Evolutionary conservation across 257 asterid genomes (phyloP).

Genomic region (Lycium ferocissimum): DNA sequence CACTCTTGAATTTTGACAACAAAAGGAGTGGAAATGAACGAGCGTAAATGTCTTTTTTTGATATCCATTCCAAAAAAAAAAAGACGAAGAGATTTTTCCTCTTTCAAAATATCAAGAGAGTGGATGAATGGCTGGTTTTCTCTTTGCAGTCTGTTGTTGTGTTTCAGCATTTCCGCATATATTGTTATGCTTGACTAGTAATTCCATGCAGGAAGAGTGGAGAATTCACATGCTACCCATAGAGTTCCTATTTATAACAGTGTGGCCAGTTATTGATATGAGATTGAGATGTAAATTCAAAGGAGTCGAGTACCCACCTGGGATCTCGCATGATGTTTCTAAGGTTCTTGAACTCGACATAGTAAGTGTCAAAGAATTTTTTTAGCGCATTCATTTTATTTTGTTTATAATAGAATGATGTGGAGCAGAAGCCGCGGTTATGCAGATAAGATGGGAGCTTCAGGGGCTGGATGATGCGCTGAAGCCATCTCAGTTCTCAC

Average conservation of each 20-base stretch:
- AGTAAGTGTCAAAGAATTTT: slow-evolving; percentile 52
- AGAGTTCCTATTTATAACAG: slow-evolving; percentile 77
- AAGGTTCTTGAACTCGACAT: slow-evolving; percentile 89
- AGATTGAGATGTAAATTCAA: slow-evolving; percentile 72
- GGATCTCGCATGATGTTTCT: slow-evolving; percentile 65
- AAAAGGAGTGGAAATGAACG: not conserved
- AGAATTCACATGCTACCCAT: slow-evolving; percentile 93
- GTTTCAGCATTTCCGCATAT: not conserved
- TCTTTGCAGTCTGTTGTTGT: not conserved
- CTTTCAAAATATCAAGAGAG: not conserved
- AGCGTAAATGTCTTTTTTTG: not conserved
- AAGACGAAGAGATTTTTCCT: not conserved
- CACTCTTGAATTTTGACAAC: not conserved
- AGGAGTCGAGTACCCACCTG: slow-evolving; percentile 76
- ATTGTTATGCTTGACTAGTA: slow-evolving; percentile 22
- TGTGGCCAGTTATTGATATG: slow-evolving; percentile 81
- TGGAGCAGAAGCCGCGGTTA: not conserved
- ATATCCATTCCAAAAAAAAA: not conserved
- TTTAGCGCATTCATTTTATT: not conserved
- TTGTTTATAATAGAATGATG: not conserved
- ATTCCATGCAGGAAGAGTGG: slow-evolving; percentile 82
- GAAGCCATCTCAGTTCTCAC: slow-evolving; percentile 79
- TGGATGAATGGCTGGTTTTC: not conserved
- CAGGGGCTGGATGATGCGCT: slow-evolving; percentile 84
- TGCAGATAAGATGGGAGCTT: slow-evolving; percentile 93